These are phyloP conservation scores for Cercophora sp. DNA, from an alignment of 495 filamentous ascomycete species.

Conservation along the genomic window DNA sequence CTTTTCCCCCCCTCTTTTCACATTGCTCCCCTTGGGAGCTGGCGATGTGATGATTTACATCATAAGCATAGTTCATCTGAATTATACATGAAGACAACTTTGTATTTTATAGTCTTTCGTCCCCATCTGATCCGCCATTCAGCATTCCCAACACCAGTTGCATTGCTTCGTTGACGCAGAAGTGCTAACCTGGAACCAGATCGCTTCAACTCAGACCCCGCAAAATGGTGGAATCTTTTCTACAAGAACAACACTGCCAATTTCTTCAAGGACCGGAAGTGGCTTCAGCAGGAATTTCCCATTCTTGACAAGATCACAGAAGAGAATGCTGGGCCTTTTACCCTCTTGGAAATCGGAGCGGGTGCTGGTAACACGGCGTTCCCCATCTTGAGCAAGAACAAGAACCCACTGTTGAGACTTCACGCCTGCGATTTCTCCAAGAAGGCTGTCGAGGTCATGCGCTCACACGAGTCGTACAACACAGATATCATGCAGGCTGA, in stretches of 20 bases:
- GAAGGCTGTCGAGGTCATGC: constrained; percentile 86
- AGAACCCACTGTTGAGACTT: constrained; percentile 71
- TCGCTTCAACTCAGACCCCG: constrained; percentile 83
- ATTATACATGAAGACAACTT: constrained; percentile 47
- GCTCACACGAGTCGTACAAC: constrained; percentile 60
- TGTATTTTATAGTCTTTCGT: constrained; percentile 55
- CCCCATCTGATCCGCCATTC: constrained; percentile 52
- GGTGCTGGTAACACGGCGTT: constrained; percentile 96
- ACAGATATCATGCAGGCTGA: constrained; percentile 68
- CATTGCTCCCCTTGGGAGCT: background rate
- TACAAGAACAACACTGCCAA: constrained; percentile 92
- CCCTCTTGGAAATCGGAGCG: constrained; percentile 85
- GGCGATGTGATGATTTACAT: constrained; percentile 52
- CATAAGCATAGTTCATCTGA: constrained; percentile 63
- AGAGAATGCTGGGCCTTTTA: constrained; percentile 55
- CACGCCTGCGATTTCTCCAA: constrained; percentile 93
- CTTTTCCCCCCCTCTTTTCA: constrained; percentile 8
- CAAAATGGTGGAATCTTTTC: constrained; percentile 95
- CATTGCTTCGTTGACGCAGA: background rate
- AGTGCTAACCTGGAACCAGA: constrained; percentile 39
- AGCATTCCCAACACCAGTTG: background rate
- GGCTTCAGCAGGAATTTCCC: constrained; percentile 93
- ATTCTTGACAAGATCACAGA: constrained; percentile 66
- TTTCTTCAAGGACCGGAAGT: constrained; percentile 98
- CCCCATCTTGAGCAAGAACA: constrained; percentile 74